Percentiles rank a stretch among this genome's conserved stretches.
Conservation (phyloP, 306 rosid genomes). For the Cucumis melo region DNA sequence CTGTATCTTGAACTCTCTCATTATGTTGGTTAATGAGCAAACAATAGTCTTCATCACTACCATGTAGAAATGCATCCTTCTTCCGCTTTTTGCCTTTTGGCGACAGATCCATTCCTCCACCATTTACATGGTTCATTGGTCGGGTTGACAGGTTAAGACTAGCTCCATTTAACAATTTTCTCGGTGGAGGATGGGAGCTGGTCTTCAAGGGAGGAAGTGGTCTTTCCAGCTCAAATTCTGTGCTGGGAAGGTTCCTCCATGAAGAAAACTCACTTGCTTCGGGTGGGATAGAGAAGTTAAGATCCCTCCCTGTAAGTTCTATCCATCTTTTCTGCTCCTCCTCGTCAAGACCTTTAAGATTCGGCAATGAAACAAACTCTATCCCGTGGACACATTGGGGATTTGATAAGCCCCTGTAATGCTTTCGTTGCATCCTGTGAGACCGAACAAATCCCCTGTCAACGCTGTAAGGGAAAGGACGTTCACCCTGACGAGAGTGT, state of each 20-base stretch:
- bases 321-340: conserved; percentile 29
- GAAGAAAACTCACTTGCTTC: conserved; percentile 23
- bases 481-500: conserved; percentile 27
- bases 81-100: conserved; percentile 21
- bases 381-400: conserved; percentile 31
- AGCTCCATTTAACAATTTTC: conserved; percentile 23
- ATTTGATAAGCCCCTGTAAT: conserved; percentile 28
- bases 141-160: conserved; percentile 19
- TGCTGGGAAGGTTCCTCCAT: conserved; percentile 28
- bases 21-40: conserved; percentile 15
- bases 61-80: conserved; percentile 24
- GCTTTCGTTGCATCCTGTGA: conserved; percentile 31
- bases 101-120: conserved; percentile 21
- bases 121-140: conserved; percentile 11
- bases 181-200: conserved; percentile 9
- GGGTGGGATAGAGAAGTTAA: conserved; percentile 19
- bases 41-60: conserved; percentile 21
- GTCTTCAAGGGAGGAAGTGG: conserved; percentile 14
- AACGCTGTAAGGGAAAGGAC: conserved; percentile 24
- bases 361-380: conserved; percentile 18
- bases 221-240: conserved; percentile 27
- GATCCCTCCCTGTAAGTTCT: conserved; percentile 29
- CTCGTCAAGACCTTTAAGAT: conserved; percentile 22
- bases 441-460: conserved; percentile 26
- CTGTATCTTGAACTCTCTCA: conserved; percentile 17